A percentile compares a stretch with the other conserved stretches of the same genome.
Evolutionary conservation across 2,329 filamentous ascomycete genomes (phyloP).

Genomic region (Fusarium tanahbumbuense): DNA sequence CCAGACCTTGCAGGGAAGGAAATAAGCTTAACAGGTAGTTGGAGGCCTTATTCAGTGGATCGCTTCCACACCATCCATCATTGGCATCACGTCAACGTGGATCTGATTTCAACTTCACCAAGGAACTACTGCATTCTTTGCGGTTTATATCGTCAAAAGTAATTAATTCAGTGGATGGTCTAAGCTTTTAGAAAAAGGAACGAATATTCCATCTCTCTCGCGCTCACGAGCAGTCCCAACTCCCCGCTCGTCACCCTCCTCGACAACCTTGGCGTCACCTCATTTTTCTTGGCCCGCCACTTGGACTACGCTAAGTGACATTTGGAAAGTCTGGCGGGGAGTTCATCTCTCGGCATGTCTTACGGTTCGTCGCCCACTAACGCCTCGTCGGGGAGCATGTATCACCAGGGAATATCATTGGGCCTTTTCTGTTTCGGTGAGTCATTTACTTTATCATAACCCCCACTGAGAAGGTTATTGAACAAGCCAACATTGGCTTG

Average conservation of each 20-base stretch:
- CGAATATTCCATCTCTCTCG: accelerated
- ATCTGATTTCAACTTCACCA: neutral
- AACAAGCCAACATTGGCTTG: neutral
- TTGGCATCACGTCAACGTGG: neutral
- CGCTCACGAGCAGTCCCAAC: neutral
- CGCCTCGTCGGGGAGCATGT: conserved; percentile 32
- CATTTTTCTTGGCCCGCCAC: conserved; percentile 25
- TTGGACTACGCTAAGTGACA: neutral
- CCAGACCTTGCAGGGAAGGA: neutral
- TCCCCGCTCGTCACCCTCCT: neutral
- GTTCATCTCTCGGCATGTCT: conserved; percentile 21
- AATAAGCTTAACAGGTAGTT: neutral
- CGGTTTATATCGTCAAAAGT: neutral
- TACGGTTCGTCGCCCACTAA: conserved; percentile 3
- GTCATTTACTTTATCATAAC: conserved; percentile 35
- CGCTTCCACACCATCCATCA: neutral
- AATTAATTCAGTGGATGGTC: neutral
- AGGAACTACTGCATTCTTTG: neutral
- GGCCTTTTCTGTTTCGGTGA: conserved; percentile 13
- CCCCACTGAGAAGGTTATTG: conserved; percentile 26
- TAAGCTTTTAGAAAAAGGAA: neutral
- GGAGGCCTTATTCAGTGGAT: neutral
- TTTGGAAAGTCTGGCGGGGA: conserved; percentile 31
- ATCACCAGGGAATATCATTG: neutral
- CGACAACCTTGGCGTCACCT: neutral